Conservation (phyloP, 768 basidiomycete species). For the Tricholoma terreum region DNA sequence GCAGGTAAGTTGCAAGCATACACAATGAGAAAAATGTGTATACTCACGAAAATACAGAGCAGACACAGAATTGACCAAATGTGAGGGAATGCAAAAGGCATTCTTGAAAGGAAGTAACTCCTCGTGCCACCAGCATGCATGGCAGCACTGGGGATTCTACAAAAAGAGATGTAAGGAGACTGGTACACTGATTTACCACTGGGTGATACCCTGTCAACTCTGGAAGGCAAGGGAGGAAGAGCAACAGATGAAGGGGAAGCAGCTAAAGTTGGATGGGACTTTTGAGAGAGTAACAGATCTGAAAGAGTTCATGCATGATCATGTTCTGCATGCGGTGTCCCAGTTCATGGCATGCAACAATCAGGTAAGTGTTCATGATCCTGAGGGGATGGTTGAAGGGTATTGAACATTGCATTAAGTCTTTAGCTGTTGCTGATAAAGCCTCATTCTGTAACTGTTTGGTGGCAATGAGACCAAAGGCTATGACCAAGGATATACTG, state of each 20-base stretch:
- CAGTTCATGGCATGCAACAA: not conserved
- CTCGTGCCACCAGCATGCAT: not conserved
- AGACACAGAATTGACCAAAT: not conserved
- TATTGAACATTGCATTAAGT: not conserved
- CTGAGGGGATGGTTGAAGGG: not conserved
- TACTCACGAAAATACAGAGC: not conserved
- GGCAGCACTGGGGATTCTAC: not conserved
- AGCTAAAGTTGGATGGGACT: not conserved
- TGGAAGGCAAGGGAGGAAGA: not conserved
- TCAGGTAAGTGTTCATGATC: not conserved
- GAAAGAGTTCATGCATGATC: not conserved
- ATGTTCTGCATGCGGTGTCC: not conserved
- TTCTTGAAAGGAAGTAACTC: no score
- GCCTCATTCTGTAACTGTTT: conserved; percentile 1
- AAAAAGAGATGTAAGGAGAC: not conserved
- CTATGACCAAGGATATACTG: not conserved
- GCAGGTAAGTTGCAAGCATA: not conserved
- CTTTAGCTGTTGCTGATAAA: not conserved
- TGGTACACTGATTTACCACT: not conserved
- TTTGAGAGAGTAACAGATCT: not conserved
- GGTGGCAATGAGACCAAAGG: not conserved
- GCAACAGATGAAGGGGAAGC: not conserved
- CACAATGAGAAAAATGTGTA: not conserved
- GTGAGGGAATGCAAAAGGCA: not conserved
- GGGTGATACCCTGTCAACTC: not conserved